Percentiles rank a stretch among this genome's conserved stretches.
phyloP scores from a whole-genome alignment of 2,329 filamentous ascomycete genomes.

The Alternaria sp. region DNA sequence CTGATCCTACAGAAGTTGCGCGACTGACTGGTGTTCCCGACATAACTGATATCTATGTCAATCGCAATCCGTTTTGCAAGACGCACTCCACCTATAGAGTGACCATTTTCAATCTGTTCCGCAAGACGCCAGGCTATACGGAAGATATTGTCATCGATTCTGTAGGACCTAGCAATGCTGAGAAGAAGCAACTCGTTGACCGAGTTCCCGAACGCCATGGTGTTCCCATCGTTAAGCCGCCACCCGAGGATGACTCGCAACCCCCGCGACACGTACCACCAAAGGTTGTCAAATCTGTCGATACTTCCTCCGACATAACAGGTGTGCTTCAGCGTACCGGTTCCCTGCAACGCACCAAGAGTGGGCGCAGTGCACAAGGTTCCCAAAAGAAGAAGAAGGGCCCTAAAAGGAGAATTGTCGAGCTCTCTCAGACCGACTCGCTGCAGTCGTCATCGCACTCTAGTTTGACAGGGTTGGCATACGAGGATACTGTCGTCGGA shows the following conservation, averaged over 20 bases:
- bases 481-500: slow-evolving; percentile 26
- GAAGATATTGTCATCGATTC: slow-evolving; percentile 92
- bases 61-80: slow-evolving; percentile 88
- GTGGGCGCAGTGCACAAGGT: slow-evolving; percentile 43
- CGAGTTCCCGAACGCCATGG: slow-evolving; percentile 76
- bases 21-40: slow-evolving; percentile 89
- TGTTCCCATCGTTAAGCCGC: slow-evolving; percentile 78
- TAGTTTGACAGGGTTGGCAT: slow-evolving; percentile 39
- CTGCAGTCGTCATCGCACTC: slow-evolving; percentile 34
- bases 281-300: slow-evolving; percentile 54
- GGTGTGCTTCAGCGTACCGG: slow-evolving; percentile 30
- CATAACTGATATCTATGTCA: slow-evolving; percentile 89
- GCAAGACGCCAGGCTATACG: slow-evolving; percentile 84
- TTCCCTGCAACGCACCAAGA: slow-evolving; percentile 46
- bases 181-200: slow-evolving; percentile 84
- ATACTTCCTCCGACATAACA: slow-evolving; percentile 21
- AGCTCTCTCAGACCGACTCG: slow-evolving; percentile 59
- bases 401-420: slow-evolving; percentile 64
- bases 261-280: slow-evolving; percentile 65
- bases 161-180: slow-evolving; percentile 79
- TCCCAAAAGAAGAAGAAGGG: slow-evolving; percentile 65
- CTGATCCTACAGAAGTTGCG: slow-evolving; percentile 90
- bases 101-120: slow-evolving; percentile 95
- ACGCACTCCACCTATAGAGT: slow-evolving; percentile 85
- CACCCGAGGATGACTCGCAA: slow-evolving; percentile 64